Conservation (phyloP, 768 basidiomycete genomes). For the Mycena galericulata region DNA sequence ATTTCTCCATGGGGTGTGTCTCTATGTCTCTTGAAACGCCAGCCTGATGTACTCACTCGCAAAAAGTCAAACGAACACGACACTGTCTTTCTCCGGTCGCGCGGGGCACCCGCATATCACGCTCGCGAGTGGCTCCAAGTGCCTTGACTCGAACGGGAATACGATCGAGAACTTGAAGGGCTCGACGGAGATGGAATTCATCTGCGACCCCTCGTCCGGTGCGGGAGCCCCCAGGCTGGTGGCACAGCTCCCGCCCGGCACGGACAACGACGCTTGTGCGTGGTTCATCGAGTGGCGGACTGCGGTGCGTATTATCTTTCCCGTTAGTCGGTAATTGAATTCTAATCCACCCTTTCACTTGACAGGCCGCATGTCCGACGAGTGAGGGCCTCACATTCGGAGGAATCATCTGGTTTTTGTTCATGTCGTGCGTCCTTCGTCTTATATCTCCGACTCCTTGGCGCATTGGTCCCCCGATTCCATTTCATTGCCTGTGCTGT, state of each 20-base stretch:
- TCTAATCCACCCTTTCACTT: conserved; percentile 38
- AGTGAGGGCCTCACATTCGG: conserved; percentile 63
- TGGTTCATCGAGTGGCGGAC: conserved; percentile 90
- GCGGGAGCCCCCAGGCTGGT: conserved; percentile 67
- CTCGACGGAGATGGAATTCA: conserved; percentile 79
- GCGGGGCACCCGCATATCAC: conserved; percentile 66
- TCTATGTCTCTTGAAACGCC: conserved; percentile 55
- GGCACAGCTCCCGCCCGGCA: conserved; percentile 70
- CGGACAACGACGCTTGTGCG: conserved; percentile 57
- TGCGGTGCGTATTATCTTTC: conserved; percentile 64
- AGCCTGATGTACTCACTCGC: conserved; percentile 33
- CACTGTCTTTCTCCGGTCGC: conserved; percentile 64
- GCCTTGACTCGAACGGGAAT: conserved; percentile 55
- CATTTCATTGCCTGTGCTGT: too few relatives aligned
- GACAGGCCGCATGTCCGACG: conserved; percentile 23
- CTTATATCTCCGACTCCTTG: too few relatives aligned
- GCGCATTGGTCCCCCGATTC: too few relatives aligned
- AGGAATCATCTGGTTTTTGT: conserved; percentile 67
- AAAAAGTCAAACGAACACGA: conserved; percentile 46
- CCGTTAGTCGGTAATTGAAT: conserved; percentile 34
- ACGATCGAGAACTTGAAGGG: conserved; percentile 52
- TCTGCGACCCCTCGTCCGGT: conserved; percentile 76
- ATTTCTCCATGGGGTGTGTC: conserved; percentile 79
- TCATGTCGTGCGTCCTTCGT: conserved; percentile 65
- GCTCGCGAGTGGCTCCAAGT: conserved; percentile 68